Evolutionary conservation across 2,329 filamentous ascomycete species (phyloP).

Genomic region (Fusarium falciforme): DNA sequence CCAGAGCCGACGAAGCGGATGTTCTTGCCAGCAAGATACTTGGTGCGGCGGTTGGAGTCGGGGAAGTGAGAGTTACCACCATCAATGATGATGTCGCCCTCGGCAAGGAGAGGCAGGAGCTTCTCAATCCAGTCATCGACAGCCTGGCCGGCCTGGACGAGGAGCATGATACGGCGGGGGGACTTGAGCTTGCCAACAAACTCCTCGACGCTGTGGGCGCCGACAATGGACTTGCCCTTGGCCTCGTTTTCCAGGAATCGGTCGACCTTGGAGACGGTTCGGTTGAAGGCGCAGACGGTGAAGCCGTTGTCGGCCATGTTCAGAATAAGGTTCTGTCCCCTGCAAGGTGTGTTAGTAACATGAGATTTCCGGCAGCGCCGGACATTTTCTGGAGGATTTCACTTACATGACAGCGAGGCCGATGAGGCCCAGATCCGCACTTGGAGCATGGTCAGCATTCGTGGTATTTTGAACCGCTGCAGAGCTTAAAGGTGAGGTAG

Average conservation of each 20-base stretch:
- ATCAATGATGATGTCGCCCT: conserved; percentile 96
- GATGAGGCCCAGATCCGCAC: conserved; percentile 91
- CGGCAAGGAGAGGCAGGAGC: conserved; percentile 84
- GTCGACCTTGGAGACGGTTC: conserved; percentile 98
- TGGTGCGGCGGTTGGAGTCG: conserved; percentile 96
- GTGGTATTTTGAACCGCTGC: conserved; percentile 46
- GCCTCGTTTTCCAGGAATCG: conserved; percentile 90
- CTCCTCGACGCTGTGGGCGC: conserved; percentile 93
- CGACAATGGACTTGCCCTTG: conserved; percentile 95
- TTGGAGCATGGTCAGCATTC: conserved; percentile 70
- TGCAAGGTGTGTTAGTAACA: conserved; percentile 43
- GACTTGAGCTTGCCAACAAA: conserved; percentile 97
- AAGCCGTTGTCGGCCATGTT: conserved; percentile 93
- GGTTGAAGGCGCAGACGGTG: conserved; percentile 98
- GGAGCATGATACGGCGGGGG: conserved; percentile 96
- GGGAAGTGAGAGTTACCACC: conserved; percentile 99
- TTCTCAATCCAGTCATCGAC: conserved; percentile 99
- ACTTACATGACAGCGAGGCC: conserved; percentile 90
- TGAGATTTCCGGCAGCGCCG: conserved; percentile 26
- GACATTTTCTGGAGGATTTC: neutral
- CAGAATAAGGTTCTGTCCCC: conserved; percentile 87
- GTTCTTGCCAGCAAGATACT: conserved; percentile 87
- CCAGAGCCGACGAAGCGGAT: conserved; percentile 96
- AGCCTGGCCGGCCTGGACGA: conserved; percentile 97
- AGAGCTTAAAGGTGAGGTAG: conserved; percentile 44